Conservation (phyloP, 805 yeast species). For the Zygosaccharomyces siamensis region DNA sequence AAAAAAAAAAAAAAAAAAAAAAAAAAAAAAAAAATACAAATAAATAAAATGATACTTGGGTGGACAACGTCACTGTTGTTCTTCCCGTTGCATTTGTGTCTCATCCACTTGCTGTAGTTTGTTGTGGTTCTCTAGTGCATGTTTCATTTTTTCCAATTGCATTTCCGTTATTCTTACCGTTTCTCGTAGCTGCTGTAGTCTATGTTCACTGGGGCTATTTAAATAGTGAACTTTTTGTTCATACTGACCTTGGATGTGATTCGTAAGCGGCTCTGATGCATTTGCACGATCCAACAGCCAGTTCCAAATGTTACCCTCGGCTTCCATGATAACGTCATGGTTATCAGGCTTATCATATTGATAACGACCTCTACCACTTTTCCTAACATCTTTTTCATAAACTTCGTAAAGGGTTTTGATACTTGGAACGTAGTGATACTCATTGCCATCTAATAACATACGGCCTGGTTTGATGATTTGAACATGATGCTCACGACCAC, state of each 20-base stretch:
- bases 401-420: constrained; percentile 34
- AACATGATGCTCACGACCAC: constrained; percentile 9
- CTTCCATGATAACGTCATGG: constrained; percentile 35
- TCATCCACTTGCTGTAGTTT: not conserved
- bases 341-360: constrained; percentile 6
- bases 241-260: constrained; percentile 1
- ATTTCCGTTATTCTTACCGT: constrained; percentile 26
- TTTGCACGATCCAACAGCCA: constrained; percentile 55
- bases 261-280: constrained; percentile 6
- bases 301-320: constrained; percentile 64
- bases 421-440: constrained; percentile 41
- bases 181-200: constrained; percentile 26
- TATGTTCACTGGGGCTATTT: constrained; percentile 13
- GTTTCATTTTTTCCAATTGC: constrained; percentile 27
- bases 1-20: not conserved
- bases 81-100: not conserved
- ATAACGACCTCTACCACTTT: constrained; percentile 8
- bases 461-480: constrained; percentile 25
- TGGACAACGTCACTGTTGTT: not conserved
- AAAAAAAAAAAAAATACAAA: not conserved
- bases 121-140: constrained; percentile 7
- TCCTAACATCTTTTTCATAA: constrained; percentile 26
- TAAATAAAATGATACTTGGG: not conserved
- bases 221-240: not conserved
- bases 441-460: constrained; percentile 34